phyloP scores from a whole-genome alignment of 2,329 filamentous ascomycete species.

The Diaporthe ampelina region DNA sequence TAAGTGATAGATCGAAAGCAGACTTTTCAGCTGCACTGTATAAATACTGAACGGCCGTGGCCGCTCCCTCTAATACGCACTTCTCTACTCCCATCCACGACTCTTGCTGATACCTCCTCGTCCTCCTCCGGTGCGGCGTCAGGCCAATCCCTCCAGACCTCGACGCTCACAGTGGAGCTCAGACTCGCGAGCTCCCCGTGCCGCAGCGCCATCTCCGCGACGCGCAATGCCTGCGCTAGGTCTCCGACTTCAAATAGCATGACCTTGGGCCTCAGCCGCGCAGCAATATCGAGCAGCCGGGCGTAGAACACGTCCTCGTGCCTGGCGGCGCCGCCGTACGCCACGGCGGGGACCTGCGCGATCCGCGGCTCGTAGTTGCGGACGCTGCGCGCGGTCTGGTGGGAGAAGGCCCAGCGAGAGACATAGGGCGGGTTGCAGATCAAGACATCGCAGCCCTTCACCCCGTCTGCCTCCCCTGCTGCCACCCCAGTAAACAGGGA shows the following conservation, averaged over 20 bases:
- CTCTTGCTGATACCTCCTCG: constrained; percentile 44
- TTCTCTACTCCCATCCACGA: constrained; percentile 43
- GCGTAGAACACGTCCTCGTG: constrained; percentile 76
- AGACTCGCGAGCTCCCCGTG: constrained; percentile 42
- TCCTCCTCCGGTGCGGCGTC: constrained; percentile 53
- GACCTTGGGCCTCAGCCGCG: constrained; percentile 62
- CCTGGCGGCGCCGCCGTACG: constrained; percentile 38
- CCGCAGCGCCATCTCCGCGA: constrained; percentile 63
- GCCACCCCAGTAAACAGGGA: constrained; percentile 28
- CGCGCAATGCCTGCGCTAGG: constrained; percentile 74
- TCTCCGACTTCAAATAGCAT: constrained; percentile 81
- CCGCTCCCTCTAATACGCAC: constrained; percentile 63
- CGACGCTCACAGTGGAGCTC: constrained; percentile 57
- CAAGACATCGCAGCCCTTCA: constrained; percentile 71
- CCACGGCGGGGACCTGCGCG: constrained; percentile 75
- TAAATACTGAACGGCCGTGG: constrained; percentile 61
- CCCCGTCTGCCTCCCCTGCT: not conserved
- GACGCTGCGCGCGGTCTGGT: constrained; percentile 79
- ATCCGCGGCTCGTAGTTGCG: constrained; percentile 84
- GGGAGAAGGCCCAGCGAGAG: constrained; percentile 73
- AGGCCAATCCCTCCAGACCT: constrained; percentile 82
- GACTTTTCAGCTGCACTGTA: constrained; percentile 41
- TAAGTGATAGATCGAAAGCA: not conserved
- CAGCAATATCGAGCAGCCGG: constrained; percentile 70
- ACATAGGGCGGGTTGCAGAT: constrained; percentile 95